Percentiles rank a stretch among this genome's conserved stretches.
phyloP scores from a whole-genome alignment of 169 alveolate genomes.

The Plasmodium gonderi region DNA sequence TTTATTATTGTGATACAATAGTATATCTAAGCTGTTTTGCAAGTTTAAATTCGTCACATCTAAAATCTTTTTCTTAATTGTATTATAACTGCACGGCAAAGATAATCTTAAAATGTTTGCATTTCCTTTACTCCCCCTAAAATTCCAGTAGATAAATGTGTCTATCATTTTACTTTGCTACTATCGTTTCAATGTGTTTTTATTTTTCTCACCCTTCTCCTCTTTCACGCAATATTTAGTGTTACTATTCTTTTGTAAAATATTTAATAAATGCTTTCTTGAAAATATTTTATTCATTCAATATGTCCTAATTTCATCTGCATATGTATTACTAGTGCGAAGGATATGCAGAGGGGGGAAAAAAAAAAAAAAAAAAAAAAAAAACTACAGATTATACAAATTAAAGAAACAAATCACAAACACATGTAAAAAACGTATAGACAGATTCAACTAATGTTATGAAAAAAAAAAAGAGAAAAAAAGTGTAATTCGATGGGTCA shows the following conservation, averaged over 20 bases:
- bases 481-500: neutral
- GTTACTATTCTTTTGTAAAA: neutral
- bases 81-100: constrained; percentile 58
- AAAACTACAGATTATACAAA: neutral
- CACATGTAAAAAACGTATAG: too few species aligned
- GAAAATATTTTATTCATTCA: neutral
- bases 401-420: neutral
- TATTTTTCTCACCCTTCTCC: neutral
- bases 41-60: constrained; percentile 35
- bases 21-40: constrained; percentile 42
- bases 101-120: constrained; percentile 59
- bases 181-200: neutral
- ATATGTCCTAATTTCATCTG: neutral
- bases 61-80: constrained; percentile 54
- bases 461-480: neutral
- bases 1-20: constrained; percentile 57
- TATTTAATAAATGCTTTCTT: neutral
- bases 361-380: neutral
- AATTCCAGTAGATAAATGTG: constrained; percentile 66
- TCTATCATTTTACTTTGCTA: constrained; percentile 10
- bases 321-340: neutral
- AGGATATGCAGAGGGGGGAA: too few species aligned
- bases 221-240: too few species aligned
- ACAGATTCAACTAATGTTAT: neutral
- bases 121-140: constrained; percentile 49